phyloP scores from a whole-genome alignment of 2,329 filamentous ascomycete species.

The Colletotrichum siamense region DNA sequence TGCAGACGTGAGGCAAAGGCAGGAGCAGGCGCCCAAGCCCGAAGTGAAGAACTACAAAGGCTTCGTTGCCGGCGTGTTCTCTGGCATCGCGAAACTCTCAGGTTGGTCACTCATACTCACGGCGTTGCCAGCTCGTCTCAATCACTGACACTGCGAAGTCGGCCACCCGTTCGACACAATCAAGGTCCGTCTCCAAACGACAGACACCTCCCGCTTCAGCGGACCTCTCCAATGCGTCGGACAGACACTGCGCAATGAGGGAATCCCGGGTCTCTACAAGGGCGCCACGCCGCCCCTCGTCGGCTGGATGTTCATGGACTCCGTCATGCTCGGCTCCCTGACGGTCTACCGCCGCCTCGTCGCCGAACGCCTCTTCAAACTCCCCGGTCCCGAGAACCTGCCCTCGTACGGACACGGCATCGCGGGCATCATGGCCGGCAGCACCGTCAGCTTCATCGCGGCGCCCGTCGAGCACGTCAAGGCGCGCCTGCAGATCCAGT shows the following conservation, averaged over 20 bases:
- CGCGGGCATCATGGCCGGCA: slow-evolving; percentile 85
- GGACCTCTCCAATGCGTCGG: slow-evolving; percentile 86
- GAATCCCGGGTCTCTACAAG: slow-evolving; percentile 87
- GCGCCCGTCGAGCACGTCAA: slow-evolving; percentile 96
- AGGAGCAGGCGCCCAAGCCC: slow-evolving; percentile 36
- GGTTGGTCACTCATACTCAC: slow-evolving; percentile 43
- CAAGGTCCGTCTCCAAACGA: slow-evolving; percentile 95
- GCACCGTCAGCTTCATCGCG: slow-evolving; percentile 90
- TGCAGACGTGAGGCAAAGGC: slow-evolving; percentile 31
- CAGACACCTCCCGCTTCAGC: slow-evolving; percentile 75
- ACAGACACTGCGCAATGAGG: slow-evolving; percentile 86
- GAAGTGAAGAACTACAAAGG: slow-evolving; percentile 77
- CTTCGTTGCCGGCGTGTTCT: slow-evolving; percentile 97
- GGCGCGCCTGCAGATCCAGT: slow-evolving; percentile 92
- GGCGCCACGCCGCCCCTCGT: slow-evolving; percentile 90
- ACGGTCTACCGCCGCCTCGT: slow-evolving; percentile 88
- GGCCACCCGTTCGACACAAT: slow-evolving; percentile 90
- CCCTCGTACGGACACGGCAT: slow-evolving; percentile 84
- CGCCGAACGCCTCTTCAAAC: slow-evolving; percentile 77
- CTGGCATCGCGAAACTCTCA: slow-evolving; percentile 86
- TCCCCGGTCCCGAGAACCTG: slow-evolving; percentile 47
- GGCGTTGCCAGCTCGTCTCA: neutral
- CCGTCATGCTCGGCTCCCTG: slow-evolving; percentile 86
- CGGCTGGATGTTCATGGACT: slow-evolving; percentile 98
- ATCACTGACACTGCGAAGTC: slow-evolving; percentile 42